Conservation (phyloP, 345 rosid genomes). For the Zanthoxylum bungeanum region DNA sequence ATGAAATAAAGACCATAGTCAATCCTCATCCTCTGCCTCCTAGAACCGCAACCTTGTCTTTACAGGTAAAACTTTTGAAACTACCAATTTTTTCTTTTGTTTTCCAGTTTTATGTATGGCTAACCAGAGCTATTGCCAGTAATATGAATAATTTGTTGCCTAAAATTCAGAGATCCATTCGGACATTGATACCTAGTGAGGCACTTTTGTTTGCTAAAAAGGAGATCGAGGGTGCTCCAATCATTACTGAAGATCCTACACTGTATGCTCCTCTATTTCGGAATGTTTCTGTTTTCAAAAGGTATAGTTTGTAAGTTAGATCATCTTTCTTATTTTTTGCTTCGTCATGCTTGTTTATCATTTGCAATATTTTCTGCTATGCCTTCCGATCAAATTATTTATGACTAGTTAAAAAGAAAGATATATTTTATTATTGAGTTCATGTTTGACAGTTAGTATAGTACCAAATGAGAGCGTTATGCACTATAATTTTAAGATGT, state of each 20-base stretch:
- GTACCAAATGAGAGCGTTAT: not conserved
- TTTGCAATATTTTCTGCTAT: not conserved
- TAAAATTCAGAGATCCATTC: constrained; percentile 47
- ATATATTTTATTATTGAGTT: not conserved
- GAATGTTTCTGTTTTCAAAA: constrained; percentile 66
- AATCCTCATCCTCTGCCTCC: constrained; percentile 36
- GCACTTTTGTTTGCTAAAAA: constrained; percentile 65
- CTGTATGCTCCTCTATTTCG: constrained; percentile 55
- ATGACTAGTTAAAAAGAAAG: not conserved
- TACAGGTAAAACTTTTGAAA: constrained; percentile 43
- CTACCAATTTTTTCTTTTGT: not conserved
- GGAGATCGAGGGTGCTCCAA: constrained; percentile 53
- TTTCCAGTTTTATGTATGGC: not conserved
- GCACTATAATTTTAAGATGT: not conserved
- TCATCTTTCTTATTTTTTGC: not conserved
- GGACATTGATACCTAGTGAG: constrained; percentile 57
- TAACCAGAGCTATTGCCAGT: not conserved
- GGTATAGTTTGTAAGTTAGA: constrained; percentile 32
- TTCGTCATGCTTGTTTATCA: not conserved
- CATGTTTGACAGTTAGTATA: not conserved
- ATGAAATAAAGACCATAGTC: constrained; percentile 24
- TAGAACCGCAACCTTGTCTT: constrained; percentile 22
- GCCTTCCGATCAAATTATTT: not conserved
- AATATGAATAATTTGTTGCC: constrained; percentile 1
- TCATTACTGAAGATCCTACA: constrained; percentile 43